These are phyloP conservation scores for Termitomyces sp. DNA, from an alignment of 768 basidiomycete genomes.

Conservation along the genomic window DNA sequence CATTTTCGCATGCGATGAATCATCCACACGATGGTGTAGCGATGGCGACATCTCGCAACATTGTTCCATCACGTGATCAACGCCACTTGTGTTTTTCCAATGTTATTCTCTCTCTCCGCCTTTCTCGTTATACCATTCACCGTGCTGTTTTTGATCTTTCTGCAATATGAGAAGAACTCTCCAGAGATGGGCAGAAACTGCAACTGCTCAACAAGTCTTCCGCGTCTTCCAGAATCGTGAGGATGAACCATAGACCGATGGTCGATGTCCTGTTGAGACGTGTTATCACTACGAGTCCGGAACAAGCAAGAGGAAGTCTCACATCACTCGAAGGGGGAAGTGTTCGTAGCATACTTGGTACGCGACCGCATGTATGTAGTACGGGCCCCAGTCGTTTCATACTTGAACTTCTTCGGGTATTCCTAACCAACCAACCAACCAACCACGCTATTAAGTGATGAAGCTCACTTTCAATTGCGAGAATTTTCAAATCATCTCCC, in stretches of 20 bases:
- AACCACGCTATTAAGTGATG: too few species aligned
- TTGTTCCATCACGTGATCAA: constrained; percentile 8
- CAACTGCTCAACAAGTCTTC: background rate
- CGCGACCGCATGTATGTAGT: too few species aligned
- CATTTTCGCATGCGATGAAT: background rate
- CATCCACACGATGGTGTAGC: constrained; percentile 13
- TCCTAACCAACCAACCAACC: too few species aligned
- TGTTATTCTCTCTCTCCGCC: background rate
- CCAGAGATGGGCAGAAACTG: too few species aligned
- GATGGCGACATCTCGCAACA: constrained; percentile 22
- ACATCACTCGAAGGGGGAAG: too few species aligned
- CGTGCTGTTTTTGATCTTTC: background rate
- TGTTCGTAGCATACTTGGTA: too few species aligned
- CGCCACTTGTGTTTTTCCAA: background rate
- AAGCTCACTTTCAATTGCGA: background rate
- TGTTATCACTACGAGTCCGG: background rate
- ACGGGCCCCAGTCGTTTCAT: too few species aligned
- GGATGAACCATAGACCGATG: background rate
- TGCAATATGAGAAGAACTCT: background rate
- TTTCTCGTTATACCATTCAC: too few species aligned
- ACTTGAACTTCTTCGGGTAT: too few species aligned
- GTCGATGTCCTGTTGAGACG: background rate
- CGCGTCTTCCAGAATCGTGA: too few species aligned
- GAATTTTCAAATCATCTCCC: background rate
- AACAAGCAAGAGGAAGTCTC: too few species aligned